Conservation (phyloP, 169 alveolate species). For the Toxoplasma gondii region DNA sequence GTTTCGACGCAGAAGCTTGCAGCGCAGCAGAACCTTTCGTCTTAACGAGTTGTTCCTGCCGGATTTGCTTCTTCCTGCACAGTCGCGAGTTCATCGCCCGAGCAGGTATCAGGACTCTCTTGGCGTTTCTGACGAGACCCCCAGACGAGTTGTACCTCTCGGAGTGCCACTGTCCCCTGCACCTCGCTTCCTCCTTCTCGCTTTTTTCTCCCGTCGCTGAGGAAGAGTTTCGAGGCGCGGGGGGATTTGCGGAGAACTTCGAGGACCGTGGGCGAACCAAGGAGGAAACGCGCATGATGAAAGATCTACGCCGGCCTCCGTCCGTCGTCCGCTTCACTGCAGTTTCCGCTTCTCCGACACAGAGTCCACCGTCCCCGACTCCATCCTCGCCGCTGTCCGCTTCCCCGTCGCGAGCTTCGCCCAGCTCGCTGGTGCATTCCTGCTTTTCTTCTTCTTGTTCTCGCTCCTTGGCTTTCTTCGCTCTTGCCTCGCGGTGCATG, state of each 20-base stretch:
- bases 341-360: not conserved
- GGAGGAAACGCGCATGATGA: not conserved
- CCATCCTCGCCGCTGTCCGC: not conserved
- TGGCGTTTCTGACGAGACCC: not conserved
- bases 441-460: not conserved
- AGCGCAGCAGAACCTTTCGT: not conserved
- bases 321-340: no score
- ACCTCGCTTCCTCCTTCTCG: not conserved
- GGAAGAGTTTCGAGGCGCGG: no score
- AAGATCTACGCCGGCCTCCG: not conserved
- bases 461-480: not conserved
- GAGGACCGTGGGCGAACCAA: not conserved
- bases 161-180: not conserved
- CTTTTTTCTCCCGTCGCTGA: not conserved
- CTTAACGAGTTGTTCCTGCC: not conserved
- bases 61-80: not conserved
- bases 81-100: not conserved
- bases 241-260: not conserved
- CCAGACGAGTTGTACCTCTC: conserved; percentile 1
- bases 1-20: no score
- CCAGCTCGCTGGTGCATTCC: not conserved
- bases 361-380: not conserved
- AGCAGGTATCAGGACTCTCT: not conserved
- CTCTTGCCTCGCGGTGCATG: not conserved
- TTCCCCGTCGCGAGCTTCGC: not conserved